These are phyloP conservation scores for Ceratocystis cacaofunesta DNA, from an alignment of 2,329 filamentous ascomycete genomes.

Conservation along the genomic window DNA sequence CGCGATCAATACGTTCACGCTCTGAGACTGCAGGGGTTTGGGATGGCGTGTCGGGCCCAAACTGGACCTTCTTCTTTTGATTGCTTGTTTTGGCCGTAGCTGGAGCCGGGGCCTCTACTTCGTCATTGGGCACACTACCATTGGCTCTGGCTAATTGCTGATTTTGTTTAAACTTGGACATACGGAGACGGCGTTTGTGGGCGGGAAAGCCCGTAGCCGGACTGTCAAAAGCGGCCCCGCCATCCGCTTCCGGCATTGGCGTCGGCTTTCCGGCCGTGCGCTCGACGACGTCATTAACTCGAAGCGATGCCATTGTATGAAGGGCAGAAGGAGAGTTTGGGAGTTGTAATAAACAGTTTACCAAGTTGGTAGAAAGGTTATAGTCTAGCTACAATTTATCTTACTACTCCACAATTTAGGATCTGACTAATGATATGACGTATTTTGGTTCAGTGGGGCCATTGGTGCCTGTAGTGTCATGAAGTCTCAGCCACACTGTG, in stretches of 20 bases:
- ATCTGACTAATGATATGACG: neutral
- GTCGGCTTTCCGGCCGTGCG: conserved; percentile 32
- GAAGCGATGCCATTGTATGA: conserved; percentile 27
- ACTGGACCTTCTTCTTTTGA: conserved; percentile 14
- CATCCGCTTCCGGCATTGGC: conserved; percentile 42
- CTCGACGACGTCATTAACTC: conserved; percentile 68
- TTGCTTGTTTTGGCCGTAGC: conserved; percentile 1
- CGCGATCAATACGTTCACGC: conserved; percentile 58
- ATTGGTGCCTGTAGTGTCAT: too few species aligned
- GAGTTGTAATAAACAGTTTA: neutral
- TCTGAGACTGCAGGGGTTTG: conserved; percentile 32
- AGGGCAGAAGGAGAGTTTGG: neutral
- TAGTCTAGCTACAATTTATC: neutral
- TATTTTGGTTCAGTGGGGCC: too few species aligned
- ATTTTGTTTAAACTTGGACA: conserved; percentile 69
- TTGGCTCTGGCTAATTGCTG: conserved; percentile 25
- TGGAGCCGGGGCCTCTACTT: neutral
- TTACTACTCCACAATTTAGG: neutral
- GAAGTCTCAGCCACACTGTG: too few species aligned
- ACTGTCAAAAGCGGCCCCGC: conserved; percentile 37
- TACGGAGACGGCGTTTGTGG: conserved; percentile 59
- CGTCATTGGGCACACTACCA: neutral
- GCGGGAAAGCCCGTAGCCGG: conserved; percentile 65
- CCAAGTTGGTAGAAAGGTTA: neutral
- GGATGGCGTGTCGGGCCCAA: conserved; percentile 21